Evolutionary conservation across 805 yeast species (phyloP), one percentile per base, ranked within the genome.

Genomic region (Pichia rugopelliculosa): DNA sequence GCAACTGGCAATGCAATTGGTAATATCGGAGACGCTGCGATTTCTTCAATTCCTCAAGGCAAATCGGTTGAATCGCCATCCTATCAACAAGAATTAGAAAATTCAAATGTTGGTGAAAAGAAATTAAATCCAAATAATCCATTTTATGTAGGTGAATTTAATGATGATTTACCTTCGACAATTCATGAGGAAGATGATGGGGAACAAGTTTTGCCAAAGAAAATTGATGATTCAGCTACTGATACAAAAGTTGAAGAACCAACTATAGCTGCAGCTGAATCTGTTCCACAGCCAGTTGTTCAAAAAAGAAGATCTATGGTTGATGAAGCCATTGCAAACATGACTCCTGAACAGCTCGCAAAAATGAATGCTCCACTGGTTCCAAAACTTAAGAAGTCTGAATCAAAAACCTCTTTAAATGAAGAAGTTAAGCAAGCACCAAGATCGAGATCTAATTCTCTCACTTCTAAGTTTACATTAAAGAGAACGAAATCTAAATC

Each of bases 381-480:
- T 34, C 59, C 56, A 36, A 61, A 55, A 46, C 39, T 58, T n/a
- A 59, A 57, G 51, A 55, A 55, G 1, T 52, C 55, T 36, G 55
- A 56, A 44, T 59, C 56, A 20, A 57, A 57, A 20, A 69, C 64
- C 17, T 63, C 64, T 72, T 39, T 71, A 73, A 48, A 68, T 69
- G 48, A 66, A 73, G 36, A 74, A 66, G 25, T 37, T n/a, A 45
- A 47, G 70, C 73, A 39, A 75, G 37, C 24, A 20, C 22, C 24
- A 20, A 73, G 41, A 41, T 53, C 59, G 1, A 56, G 58, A 48
- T 51, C 58, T 10, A 51, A 51, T 39, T 54, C 59, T 7, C 36
- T 54, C 10, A 47, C 49, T 10, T 44, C 52, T 6, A 44, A 30
- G 20, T 44, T 48, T 6, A 23, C 33, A 12, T 23, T 48, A 1